Percentiles rank a stretch among this genome's conserved stretches.
Evolutionary conservation across 129 eudicot genomes (phyloP).

Genomic region (Lonicera japonica): DNA sequence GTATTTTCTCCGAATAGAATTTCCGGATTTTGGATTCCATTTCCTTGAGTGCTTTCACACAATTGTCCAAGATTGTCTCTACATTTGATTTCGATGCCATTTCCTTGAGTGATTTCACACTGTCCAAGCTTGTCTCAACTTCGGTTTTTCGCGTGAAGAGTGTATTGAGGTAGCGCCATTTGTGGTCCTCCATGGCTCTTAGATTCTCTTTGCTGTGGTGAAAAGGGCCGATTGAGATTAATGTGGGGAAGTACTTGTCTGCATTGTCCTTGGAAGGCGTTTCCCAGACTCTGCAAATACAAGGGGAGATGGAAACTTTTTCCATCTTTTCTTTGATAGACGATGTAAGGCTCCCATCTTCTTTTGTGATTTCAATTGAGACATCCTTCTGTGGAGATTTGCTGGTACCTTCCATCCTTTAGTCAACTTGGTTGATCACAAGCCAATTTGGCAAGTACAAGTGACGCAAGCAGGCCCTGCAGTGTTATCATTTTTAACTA

Average conservation of each 20-base stretch:
- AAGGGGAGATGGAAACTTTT: constrained; percentile 17
- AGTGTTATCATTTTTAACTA: not conserved
- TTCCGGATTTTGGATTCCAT: constrained; percentile 50
- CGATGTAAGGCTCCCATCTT: constrained; percentile 26
- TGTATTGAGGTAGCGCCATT: constrained; percentile 54
- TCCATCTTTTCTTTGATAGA: constrained; percentile 43
- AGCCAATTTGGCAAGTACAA: not conserved
- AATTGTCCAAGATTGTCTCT: constrained; percentile 29
- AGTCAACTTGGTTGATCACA: not conserved
- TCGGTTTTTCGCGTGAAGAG: constrained; percentile 32
- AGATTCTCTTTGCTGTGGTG: constrained; percentile 35
- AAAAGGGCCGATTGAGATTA: constrained; percentile 69
- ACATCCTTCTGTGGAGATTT: not conserved
- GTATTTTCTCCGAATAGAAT: constrained; percentile 35
- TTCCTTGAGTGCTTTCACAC: constrained; percentile 30
- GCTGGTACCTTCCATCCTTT: constrained; percentile 13
- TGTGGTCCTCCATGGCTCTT: constrained; percentile 34
- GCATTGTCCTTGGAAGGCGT: constrained; percentile 17
- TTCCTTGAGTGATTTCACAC: constrained; percentile 9
- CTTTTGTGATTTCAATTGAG: constrained; percentile 16
- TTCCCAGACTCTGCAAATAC: constrained; percentile 40
- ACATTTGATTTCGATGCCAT: constrained; percentile 1
- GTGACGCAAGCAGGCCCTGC: constrained; percentile 7
- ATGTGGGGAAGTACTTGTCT: constrained; percentile 34
- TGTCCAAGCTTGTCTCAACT: constrained; percentile 29